Percentiles rank a stretch among this genome's conserved stretches.
Conservation (phyloP, 192 early-diverging fungal genomes). For the Podila horticola region DNA sequence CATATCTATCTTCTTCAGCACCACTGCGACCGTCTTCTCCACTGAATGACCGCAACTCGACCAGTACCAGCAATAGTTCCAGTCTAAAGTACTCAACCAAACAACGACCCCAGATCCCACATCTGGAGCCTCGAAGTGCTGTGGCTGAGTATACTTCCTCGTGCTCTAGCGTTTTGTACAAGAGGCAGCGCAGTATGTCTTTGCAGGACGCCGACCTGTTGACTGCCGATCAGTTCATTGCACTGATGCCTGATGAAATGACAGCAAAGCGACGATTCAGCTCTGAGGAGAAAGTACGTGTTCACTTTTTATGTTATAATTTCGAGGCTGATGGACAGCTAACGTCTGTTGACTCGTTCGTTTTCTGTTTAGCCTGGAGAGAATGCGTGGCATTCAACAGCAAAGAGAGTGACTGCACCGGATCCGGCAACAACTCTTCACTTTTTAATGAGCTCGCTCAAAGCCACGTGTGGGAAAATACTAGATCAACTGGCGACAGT, state of each 20-base stretch:
- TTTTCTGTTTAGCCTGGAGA: neutral
- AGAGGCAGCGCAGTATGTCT: constrained; percentile 48
- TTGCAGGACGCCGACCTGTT: constrained; percentile 45
- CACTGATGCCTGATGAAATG: constrained; percentile 35
- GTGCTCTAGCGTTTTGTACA: constrained; percentile 17
- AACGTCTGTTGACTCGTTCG: neutral
- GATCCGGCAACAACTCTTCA: constrained; percentile 15
- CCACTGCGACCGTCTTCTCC: neutral
- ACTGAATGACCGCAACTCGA: neutral
- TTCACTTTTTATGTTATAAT: neutral
- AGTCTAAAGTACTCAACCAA: neutral
- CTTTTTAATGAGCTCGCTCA: constrained; percentile 7
- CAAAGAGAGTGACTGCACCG: constrained; percentile 6
- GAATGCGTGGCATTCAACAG: neutral
- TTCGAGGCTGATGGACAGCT: neutral
- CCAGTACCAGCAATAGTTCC: neutral
- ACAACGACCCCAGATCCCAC: neutral
- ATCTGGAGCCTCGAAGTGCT: constrained; percentile 37
- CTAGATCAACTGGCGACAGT: constrained; percentile 12
- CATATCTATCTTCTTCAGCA: neutral
- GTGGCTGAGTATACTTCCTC: constrained; percentile 20
- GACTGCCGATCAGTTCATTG: constrained; percentile 48
- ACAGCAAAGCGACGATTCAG: constrained; percentile 39
- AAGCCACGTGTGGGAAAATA: constrained; percentile 15
- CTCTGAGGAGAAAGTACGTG: constrained; percentile 39